Evolutionary conservation across 768 basidiomycete genomes (phyloP).

Genomic region (Termitomyces sp.): DNA sequence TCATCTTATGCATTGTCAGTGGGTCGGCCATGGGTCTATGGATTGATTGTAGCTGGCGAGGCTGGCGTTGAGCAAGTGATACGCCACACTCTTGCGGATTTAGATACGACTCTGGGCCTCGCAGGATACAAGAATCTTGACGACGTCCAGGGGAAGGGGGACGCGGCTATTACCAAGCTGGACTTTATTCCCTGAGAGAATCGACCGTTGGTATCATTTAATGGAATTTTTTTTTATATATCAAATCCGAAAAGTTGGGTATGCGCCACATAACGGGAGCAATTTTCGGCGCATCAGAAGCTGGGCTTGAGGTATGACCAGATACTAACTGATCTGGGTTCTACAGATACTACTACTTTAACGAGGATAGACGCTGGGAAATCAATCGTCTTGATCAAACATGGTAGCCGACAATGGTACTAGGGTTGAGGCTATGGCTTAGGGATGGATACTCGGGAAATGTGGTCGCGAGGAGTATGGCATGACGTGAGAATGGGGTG

Average conservation of each 20-base stretch:
- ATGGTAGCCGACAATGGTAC: neutral
- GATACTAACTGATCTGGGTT: neutral
- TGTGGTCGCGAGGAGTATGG: too few relatives aligned
- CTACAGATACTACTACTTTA: neutral
- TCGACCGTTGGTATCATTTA: too few relatives aligned
- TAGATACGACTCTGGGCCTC: slow-evolving; percentile 60
- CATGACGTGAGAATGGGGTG: neutral
- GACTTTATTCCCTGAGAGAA: slow-evolving; percentile 20
- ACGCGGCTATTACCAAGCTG: slow-evolving; percentile 41
- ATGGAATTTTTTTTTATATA: too few relatives aligned
- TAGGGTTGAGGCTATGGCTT: too few relatives aligned
- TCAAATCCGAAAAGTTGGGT: neutral
- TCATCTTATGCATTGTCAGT: slow-evolving; percentile 31
- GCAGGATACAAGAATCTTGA: slow-evolving; percentile 49
- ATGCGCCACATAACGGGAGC: neutral
- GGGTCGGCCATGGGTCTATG: slow-evolving; percentile 73
- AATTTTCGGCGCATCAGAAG: neutral
- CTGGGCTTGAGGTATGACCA: neutral
- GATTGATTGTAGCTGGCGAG: slow-evolving; percentile 63
- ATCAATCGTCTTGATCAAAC: neutral
- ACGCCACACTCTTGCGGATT: slow-evolving; percentile 58
- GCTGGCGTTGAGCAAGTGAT: slow-evolving; percentile 73
- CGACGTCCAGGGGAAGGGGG: slow-evolving; percentile 59
- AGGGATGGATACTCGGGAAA: neutral
- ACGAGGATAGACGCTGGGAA: neutral